Conservation (phyloP, 148 eudicot species). For the Nepenthes mirabilis region DNA sequence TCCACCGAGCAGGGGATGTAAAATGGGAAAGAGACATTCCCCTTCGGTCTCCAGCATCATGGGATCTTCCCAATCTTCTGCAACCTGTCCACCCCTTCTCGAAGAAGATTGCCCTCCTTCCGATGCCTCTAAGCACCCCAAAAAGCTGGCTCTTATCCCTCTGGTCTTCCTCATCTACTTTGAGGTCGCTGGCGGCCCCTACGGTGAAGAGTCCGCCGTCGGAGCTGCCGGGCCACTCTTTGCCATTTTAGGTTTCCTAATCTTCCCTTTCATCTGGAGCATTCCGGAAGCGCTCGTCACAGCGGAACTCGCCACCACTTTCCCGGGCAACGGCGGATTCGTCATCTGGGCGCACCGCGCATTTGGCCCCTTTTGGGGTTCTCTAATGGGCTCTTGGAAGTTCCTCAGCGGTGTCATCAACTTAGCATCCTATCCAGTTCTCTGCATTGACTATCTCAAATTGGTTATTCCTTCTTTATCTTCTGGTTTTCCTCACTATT, state of each 20-base stretch:
- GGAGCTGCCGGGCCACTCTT: constrained; percentile 19
- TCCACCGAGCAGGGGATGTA: too few relatives aligned
- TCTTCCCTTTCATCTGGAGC: constrained; percentile 34
- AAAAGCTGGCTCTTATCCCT: constrained; percentile 21
- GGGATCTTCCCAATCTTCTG: neutral
- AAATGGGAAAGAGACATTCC: too few relatives aligned
- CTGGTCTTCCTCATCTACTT: constrained; percentile 29
- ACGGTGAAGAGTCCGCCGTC: constrained; percentile 28
- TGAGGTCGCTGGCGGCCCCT: constrained; percentile 31
- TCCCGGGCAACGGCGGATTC: constrained; percentile 30
- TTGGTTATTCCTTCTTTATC: constrained; percentile 19
- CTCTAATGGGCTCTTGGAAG: constrained; percentile 31
- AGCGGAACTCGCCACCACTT: constrained; percentile 35
- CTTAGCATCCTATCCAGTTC: constrained; percentile 27
- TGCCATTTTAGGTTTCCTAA: constrained; percentile 22
- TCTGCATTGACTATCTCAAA: constrained; percentile 27
- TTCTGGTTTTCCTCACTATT: constrained; percentile 17
- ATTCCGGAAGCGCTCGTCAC: constrained; percentile 31
- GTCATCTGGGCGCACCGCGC: constrained; percentile 30
- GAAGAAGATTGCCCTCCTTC: constrained; percentile 2
- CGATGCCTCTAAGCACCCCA: neutral
- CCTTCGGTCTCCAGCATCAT: neutral
- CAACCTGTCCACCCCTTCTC: neutral
- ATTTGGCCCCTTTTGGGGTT: constrained; percentile 32
- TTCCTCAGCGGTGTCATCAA: constrained; percentile 30